Base-by-base conservation (phyloP, 805 yeast species). In the Wickerhamomyces subpelliculosus region DNA sequence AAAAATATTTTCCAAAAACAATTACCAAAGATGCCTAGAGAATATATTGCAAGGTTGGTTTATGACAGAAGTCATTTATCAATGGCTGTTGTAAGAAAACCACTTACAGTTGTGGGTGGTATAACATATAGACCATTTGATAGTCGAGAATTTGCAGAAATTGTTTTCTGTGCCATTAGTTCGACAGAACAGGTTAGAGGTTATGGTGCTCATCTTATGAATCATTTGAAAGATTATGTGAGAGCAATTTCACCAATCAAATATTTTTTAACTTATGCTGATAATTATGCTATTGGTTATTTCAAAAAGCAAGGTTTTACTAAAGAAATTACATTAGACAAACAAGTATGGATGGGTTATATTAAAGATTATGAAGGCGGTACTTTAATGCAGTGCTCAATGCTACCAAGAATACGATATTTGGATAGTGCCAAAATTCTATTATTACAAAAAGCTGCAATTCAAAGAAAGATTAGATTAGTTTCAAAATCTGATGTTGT, bases 341-440 rank as follows among this genome's bases (percentile, higher is more conserved):
- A 80, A 46, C 75, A 77, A 36, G 72, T 80, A 25, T 93, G 99
- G 99, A 86, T 87, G 93, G 99, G 99, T 3, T 93, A 93, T 61
- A 93, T 93, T 55, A 93, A 93, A 61, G 98, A 93, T 66, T 93
- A 93, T 62, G 99, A 93, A 64, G 99, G 99, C 20, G 98, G 97
- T 51, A 93, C 98, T 1, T 66, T 93, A 43, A 90, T 93, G 97
- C 97, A 93, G 64, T 93, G 98, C 57, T 65, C 90, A 1, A 89
- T 90, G 94, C 67, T 93, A 37, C 97, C 97, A 1, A 69, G 77
- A 35, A 79, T 87, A 40, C 74, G 97, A 47, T 93, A 93, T 60
- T 66, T 93, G 36, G 98, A 93, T 58, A 81, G 86, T 47, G 82
- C 83, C 2, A 90, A 88, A 59, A 86, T 93, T 30, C 61, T 93